Conservation (phyloP, 768 basidiomycete species). For the Mycena indigotica region DNA sequence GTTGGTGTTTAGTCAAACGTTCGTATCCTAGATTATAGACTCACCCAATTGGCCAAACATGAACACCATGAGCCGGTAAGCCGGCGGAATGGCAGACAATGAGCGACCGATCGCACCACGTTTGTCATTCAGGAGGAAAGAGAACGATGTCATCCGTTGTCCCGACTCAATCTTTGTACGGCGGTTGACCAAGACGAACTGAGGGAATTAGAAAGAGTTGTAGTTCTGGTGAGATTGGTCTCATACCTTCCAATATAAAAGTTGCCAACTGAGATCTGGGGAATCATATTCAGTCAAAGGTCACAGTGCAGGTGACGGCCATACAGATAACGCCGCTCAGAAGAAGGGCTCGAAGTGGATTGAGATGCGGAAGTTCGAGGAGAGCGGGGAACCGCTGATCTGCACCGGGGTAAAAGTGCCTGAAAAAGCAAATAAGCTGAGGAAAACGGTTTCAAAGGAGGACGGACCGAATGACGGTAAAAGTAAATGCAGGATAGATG, state of each 20-base stretch:
- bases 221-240: background rate
- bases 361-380: slow-evolving; percentile 63
- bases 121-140: slow-evolving; percentile 86
- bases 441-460: background rate
- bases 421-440: slow-evolving; percentile 28
- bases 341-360: slow-evolving; percentile 71
- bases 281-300: slow-evolving; percentile 10
- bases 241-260: slow-evolving; percentile 85
- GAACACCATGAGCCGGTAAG: slow-evolving; percentile 71
- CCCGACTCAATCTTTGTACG: slow-evolving; percentile 90
- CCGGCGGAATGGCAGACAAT: slow-evolving; percentile 59
- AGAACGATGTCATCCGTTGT: slow-evolving; percentile 87
- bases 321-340: slow-evolving; percentile 83
- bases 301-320: slow-evolving; percentile 30
- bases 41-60: slow-evolving; percentile 83
- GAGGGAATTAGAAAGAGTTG: too few relatives aligned
- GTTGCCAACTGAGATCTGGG: slow-evolving; percentile 89
- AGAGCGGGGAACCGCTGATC: slow-evolving; percentile 86
- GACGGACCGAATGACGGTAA: slow-evolving; percentile 85
- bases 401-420: slow-evolving; percentile 87
- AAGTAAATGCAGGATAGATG: slow-evolving; percentile 87
- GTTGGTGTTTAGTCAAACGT: slow-evolving; percentile 6
- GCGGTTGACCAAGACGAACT: slow-evolving; percentile 88
- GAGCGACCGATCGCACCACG: slow-evolving; percentile 77
- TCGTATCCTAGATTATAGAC: slow-evolving; percentile 4